phyloP scores from a whole-genome alignment of 2,329 filamentous ascomycete species.

The Seiridium cupressi region DNA sequence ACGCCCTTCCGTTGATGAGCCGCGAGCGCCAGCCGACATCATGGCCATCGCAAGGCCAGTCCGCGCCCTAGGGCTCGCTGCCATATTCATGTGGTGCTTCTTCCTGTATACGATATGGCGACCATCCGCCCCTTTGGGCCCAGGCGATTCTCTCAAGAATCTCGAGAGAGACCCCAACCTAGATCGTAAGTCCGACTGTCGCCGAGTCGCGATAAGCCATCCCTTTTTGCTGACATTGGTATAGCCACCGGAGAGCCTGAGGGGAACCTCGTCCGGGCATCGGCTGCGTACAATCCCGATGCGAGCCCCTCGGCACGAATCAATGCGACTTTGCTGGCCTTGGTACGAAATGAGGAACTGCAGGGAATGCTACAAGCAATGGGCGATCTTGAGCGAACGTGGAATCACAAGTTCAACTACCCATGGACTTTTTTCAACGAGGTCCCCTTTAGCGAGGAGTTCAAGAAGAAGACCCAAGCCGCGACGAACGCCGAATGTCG shows the following conservation, averaged over 20 bases:
- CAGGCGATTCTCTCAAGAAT: constrained; percentile 37
- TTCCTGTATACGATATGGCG: constrained; percentile 75
- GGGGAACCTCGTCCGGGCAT: constrained; percentile 70
- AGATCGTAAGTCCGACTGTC: constrained; percentile 63
- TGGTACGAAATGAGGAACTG: constrained; percentile 91
- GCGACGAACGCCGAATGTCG: constrained; percentile 84
- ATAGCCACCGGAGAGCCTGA: constrained; percentile 81
- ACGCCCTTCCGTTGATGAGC: not conserved
- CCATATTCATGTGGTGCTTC: constrained; percentile 72
- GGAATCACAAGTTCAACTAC: constrained; percentile 99
- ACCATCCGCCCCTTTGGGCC: constrained; percentile 38
- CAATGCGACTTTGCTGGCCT: constrained; percentile 86
- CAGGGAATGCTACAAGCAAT: constrained; percentile 83
- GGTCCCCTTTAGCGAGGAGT: constrained; percentile 87
- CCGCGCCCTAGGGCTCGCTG: constrained; percentile 71
- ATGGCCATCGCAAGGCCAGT: constrained; percentile 89
- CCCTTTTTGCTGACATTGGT: constrained; percentile 8
- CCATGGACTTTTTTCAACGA: constrained; percentile 99
- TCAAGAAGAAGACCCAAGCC: constrained; percentile 77
- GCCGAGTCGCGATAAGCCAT: not conserved
- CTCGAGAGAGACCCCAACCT: constrained; percentile 76
- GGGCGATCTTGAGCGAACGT: constrained; percentile 87
- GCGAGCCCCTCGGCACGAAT: constrained; percentile 77
- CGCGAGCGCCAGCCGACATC: constrained; percentile 24
- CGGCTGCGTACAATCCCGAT: constrained; percentile 74